Conservation (phyloP, 2,329 filamentous ascomycete species). For the Hypoxylon sp. region DNA sequence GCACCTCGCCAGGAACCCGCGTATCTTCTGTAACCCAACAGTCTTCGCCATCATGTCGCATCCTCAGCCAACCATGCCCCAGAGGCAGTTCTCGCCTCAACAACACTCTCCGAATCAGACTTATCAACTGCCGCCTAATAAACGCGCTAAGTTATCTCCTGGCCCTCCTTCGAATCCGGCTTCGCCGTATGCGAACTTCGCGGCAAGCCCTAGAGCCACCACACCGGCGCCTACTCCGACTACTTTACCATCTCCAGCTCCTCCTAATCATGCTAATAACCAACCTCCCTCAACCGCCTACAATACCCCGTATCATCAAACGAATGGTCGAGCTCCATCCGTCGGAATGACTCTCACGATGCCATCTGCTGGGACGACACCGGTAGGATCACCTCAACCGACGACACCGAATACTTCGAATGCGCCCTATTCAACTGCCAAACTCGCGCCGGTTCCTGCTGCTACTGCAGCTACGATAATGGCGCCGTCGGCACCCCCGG, state of each 20-base stretch:
- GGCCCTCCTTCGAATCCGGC: conserved; percentile 76
- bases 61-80: conserved; percentile 50
- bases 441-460: conserved; percentile 46
- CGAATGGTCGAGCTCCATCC: conserved; percentile 45
- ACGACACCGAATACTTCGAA: conserved; percentile 45
- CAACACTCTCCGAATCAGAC: conserved; percentile 67
- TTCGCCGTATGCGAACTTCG: conserved; percentile 70
- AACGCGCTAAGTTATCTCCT: conserved; percentile 79
- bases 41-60: conserved; percentile 48
- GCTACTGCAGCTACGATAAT: conserved; percentile 22
- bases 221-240: conserved; percentile 57
- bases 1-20: conserved; percentile 4
- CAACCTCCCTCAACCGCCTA: conserved; percentile 53
- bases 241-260: conserved; percentile 49
- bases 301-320: conserved; percentile 48
- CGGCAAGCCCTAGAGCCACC: conserved; percentile 59
- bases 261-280: conserved; percentile 47
- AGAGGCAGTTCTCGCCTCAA: conserved; percentile 58
- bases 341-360: conserved; percentile 44
- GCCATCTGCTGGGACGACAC: conserved; percentile 42
- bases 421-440: conserved; percentile 48
- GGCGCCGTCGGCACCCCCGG: conserved; percentile 32
- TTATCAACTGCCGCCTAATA: conserved; percentile 75
- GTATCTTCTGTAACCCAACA: neutral
- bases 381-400: conserved; percentile 39